Evolutionary conservation across 2,329 filamentous ascomycete species (phyloP).

Genomic region (Aspergillus bombycis): DNA sequence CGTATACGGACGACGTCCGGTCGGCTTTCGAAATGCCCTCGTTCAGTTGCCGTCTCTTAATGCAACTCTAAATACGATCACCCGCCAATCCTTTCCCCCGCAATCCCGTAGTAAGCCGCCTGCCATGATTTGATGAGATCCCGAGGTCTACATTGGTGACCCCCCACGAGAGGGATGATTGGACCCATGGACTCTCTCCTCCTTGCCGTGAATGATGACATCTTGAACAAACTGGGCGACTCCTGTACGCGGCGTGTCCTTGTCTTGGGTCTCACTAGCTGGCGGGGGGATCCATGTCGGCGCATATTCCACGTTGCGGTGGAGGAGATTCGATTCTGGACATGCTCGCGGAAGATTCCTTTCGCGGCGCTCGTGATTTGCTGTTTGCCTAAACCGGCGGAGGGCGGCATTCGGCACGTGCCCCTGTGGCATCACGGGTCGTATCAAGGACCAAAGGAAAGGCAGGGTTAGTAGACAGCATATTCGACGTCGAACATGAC

Average conservation of each 20-base stretch:
- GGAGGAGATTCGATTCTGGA: background rate
- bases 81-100: background rate
- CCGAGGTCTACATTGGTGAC: slow-evolving; percentile 5
- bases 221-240: background rate
- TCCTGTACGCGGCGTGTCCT: background rate
- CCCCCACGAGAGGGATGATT: slow-evolving; percentile 2
- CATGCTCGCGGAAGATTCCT: slow-evolving; percentile 1
- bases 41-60: background rate
- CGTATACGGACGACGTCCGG: background rate
- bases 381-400: background rate
- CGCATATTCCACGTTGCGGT: background rate
- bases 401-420: background rate
- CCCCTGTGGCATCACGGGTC: background rate
- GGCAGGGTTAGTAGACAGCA: background rate
- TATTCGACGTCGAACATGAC: too few species aligned
- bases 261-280: background rate
- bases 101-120: slow-evolving; percentile 2
- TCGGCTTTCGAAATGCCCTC: slow-evolving; percentile 1
- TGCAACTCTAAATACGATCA: slow-evolving; percentile 5
- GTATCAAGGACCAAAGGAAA: background rate
- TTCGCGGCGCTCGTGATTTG: background rate
- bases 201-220: background rate
- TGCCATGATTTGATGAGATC: background rate
- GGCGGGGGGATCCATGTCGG: background rate
- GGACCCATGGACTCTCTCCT: background rate